These are phyloP conservation scores for Cyclotella sp. DNA, from an alignment of 108 stramenopile genomes.

Conservation along the genomic window DNA sequence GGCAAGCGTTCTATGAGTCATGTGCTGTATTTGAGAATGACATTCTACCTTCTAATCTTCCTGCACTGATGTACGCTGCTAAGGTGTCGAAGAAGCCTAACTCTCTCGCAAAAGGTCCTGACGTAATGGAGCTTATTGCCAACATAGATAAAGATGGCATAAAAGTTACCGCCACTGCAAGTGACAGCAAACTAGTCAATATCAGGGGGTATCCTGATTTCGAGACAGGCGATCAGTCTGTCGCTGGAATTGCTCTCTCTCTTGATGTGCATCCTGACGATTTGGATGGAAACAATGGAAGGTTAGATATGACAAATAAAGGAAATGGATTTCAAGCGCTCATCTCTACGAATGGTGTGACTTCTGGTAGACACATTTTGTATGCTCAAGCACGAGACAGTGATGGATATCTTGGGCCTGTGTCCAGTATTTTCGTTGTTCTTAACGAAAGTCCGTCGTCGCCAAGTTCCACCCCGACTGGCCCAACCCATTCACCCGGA, in stretches of 20 bases:
- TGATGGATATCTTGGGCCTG: conserved; percentile 49
- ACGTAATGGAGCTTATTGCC: conserved; percentile 31
- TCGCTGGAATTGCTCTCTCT: conserved; percentile 15
- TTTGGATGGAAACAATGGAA: background rate
- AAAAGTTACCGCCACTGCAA: conserved; percentile 21
- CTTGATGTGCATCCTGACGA: conserved; percentile 39
- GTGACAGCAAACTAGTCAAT: conserved; percentile 40
- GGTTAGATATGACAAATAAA: background rate
- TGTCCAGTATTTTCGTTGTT: conserved; percentile 31
- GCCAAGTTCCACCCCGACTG: background rate
- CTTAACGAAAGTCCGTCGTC: background rate
- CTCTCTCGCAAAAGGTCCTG: conserved; percentile 50
- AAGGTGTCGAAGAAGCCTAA: conserved; percentile 49
- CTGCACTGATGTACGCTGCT: conserved; percentile 47
- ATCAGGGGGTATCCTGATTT: conserved; percentile 19
- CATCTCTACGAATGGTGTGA: conserved; percentile 10
- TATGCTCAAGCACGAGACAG: conserved; percentile 56
- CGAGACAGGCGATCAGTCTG: conserved; percentile 25
- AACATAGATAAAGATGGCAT: conserved; percentile 6
- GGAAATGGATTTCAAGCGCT: conserved; percentile 14
- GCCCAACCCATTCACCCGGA: background rate
- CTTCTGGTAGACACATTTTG: conserved; percentile 35
- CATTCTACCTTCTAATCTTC: conserved; percentile 35
- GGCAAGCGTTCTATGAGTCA: conserved; percentile 48
- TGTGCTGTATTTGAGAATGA: conserved; percentile 51